These are phyloP conservation scores for Stachybotrys chlorohalonatus DNA, from an alignment of 2,329 filamentous ascomycete genomes.

Conservation along the genomic window DNA sequence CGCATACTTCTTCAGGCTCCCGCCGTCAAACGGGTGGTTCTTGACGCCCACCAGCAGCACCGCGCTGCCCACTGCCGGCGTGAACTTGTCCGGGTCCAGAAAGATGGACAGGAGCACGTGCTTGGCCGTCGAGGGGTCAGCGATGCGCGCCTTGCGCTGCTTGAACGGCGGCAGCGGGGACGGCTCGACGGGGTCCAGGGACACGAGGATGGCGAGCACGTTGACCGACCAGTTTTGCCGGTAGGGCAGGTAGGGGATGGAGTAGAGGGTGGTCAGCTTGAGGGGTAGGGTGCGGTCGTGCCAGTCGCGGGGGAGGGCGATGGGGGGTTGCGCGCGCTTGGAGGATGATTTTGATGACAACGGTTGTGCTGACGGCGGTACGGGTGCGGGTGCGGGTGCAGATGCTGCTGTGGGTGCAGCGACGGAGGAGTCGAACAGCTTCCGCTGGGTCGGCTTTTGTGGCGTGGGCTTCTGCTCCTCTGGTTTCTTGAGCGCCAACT, in stretches of 20 bases:
- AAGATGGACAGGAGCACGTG: constrained; percentile 46
- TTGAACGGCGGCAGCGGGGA: constrained; percentile 37
- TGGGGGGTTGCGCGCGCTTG: constrained; percentile 6
- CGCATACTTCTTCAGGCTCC: constrained; percentile 34
- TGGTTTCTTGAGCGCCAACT: neutral
- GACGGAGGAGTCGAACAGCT: neutral
- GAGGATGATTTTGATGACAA: constrained; percentile 1
- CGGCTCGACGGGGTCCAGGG: constrained; percentile 37
- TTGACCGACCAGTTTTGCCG: constrained; percentile 51
- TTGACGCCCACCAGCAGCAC: constrained; percentile 46
- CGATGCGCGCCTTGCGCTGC: constrained; percentile 43
- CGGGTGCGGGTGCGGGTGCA: neutral
- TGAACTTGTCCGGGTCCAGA: constrained; percentile 40
- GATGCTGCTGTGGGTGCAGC: neutral
- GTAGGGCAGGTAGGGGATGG: constrained; percentile 43
- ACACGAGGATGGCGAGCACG: constrained; percentile 39
- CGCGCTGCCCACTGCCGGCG: constrained; percentile 35
- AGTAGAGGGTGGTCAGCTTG: constrained; percentile 40
- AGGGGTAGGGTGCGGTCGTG: constrained; percentile 32
- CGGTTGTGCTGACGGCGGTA: neutral
- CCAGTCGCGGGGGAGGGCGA: constrained; percentile 31
- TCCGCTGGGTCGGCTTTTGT: neutral
- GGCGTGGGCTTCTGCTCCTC: neutral
- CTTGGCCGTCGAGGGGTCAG: constrained; percentile 42
- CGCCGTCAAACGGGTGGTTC: constrained; percentile 45